Conservation (phyloP, 306 rosid genomes). For the Vicia faba region DNA sequence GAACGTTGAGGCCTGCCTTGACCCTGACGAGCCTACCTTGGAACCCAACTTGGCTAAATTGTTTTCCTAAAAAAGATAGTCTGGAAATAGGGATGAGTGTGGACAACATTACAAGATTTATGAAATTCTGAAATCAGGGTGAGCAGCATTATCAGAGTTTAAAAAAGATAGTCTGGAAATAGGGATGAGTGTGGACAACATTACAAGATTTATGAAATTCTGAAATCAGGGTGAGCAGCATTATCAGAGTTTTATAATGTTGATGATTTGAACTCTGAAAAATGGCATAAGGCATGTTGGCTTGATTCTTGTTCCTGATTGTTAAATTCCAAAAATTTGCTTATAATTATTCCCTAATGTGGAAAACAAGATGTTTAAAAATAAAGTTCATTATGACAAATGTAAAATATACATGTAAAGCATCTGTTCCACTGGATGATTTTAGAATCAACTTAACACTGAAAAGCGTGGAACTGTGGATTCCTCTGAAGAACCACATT, state of each 20-base stretch:
- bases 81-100: not conserved
- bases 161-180: too few relatives aligned
- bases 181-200: not conserved
- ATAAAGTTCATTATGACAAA: too few relatives aligned
- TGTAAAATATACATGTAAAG: too few relatives aligned
- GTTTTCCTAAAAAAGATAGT: too few relatives aligned
- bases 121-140: conserved; percentile 19
- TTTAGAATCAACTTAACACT: too few relatives aligned
- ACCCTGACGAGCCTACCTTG: too few relatives aligned
- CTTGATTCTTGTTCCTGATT: conserved; percentile 3
- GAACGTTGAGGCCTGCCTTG: too few relatives aligned
- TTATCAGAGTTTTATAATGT: not conserved
- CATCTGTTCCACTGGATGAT: too few relatives aligned
- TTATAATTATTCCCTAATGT: conserved; percentile 16
- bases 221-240: conserved; percentile 5
- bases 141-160: not conserved
- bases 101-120: conserved; percentile 3
- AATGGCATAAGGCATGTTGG: not conserved
- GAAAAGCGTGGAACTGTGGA: too few relatives aligned
- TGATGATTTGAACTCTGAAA: conserved; percentile 16
- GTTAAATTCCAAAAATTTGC: conserved; percentile 33
- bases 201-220: conserved; percentile 15
- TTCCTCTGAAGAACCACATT: too few relatives aligned
- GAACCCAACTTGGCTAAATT: too few relatives aligned
- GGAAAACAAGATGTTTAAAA: not conserved